Base-by-base conservation (phyloP, 176 grass and related monocot species). In the Aegilops longissima region DNA sequence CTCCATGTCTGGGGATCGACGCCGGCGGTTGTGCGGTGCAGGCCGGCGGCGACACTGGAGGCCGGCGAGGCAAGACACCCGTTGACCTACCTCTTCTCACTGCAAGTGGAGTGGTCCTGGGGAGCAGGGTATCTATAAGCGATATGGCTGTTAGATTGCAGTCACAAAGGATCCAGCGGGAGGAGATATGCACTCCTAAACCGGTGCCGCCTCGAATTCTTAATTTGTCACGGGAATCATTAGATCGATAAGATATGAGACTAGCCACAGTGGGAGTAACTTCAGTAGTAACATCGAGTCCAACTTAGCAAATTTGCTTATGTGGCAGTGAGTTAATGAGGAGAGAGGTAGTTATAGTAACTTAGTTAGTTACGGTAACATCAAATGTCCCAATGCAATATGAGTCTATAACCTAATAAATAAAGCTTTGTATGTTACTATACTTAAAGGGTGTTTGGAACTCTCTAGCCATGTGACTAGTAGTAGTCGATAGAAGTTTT, bases 41-140 rank as follows among this genome's bases (percentile, higher is more conserved):
- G 13, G 83, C 83, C 42, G 82, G 24, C 70, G 36, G 85, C 25
- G 40, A 64, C 63, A 20, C 66, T 33, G 84, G 79, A 51, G 80
- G 29, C 30, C 30, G 81, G 40, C 39, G 52, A 82, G 39, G 71
- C 31, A 68, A 87, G 80, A 84, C 84, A 87, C 58, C 66, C 75
- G 66, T 87, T 83, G 84, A 86, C 80, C 80, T 42, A 0, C n/a
- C 5, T 4, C n/a, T 54, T 36, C 65, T 73, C 54, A 45, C 47
- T 73, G 89, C 24, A 66, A 36, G 65, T 70, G 84, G 63, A 56
- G 70, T 61, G 84, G 84, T 86, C 51, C 71, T 21, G 79, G 79
- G 88, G 88, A 54, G 73, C 79, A 83, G 67, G 79, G 42, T 61
- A 82, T 82, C 33, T 72, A 25, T 56, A 33, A 20, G 66, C 40